Percentiles rank a stretch among this genome's conserved stretches.
Conservation (phyloP, 345 rosid species). For the Microcos paniculata region DNA sequence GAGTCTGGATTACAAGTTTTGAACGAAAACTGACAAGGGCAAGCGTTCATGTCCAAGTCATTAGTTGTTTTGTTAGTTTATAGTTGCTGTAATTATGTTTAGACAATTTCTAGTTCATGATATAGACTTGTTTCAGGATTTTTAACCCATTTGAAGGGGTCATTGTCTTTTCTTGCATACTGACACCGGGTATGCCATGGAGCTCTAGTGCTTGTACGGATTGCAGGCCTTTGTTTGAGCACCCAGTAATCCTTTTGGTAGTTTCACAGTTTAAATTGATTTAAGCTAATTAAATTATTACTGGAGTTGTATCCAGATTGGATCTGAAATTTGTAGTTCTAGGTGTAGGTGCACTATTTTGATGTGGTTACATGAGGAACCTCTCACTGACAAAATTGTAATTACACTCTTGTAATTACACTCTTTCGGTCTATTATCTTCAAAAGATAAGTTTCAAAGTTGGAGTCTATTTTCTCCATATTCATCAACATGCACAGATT, state of each 20-base stretch:
- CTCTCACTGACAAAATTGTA: not conserved
- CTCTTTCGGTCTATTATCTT: no score
- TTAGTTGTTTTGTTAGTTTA: not conserved
- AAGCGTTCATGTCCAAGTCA: not conserved
- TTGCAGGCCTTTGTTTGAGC: no score
- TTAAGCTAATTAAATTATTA: not conserved
- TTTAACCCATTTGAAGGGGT: not conserved
- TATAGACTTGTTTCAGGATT: not conserved
- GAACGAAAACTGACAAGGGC: not conserved
- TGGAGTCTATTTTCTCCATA: no score
- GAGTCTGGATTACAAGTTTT: constrained; percentile 16
- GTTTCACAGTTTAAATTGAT: not conserved
- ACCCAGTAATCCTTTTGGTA: not conserved
- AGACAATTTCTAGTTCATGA: not conserved
- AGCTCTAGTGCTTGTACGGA: no score
- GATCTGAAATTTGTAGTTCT: not conserved
- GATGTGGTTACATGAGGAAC: not conserved
- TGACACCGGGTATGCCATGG: no score
- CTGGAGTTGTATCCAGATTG: not conserved
- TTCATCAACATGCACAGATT: no score
- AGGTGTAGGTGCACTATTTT: not conserved
- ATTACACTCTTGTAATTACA: no score
- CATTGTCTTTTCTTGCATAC: no score
- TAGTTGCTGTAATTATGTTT: constrained; percentile 5
- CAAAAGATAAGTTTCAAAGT: no score